Conservation (phyloP, 305 asterid genomes). For the Withania somnifera region DNA sequence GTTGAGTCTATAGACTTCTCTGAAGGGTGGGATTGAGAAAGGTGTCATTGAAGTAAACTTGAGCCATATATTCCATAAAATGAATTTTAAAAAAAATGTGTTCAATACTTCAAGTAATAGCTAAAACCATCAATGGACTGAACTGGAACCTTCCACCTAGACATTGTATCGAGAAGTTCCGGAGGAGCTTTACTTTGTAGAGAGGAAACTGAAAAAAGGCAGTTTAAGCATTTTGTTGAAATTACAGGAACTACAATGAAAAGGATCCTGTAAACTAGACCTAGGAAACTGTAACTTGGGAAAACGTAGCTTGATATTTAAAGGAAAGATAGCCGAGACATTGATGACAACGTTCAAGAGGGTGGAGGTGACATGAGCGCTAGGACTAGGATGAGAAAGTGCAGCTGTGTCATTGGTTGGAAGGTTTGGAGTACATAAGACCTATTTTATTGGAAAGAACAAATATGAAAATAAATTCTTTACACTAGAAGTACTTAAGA, state of each 20-base stretch:
- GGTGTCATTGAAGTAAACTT: background rate
- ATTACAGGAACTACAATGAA: background rate
- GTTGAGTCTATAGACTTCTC: background rate
- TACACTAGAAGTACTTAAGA: too few relatives aligned
- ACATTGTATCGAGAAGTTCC: background rate
- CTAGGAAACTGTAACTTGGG: background rate
- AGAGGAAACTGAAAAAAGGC: too few relatives aligned
- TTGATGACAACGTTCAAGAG: background rate
- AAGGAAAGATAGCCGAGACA: background rate
- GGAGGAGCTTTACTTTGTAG: background rate
- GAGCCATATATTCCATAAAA: background rate
- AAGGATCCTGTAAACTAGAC: background rate
- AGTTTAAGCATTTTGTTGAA: background rate
- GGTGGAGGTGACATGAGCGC: background rate
- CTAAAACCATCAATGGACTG: background rate
- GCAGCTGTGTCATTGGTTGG: background rate
- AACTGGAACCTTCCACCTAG: background rate
- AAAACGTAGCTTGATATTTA: background rate
- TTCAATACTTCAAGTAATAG: background rate
- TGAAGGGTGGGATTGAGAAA: background rate
- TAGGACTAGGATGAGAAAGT: background rate
- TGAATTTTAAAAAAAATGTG: background rate
- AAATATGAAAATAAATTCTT: too few relatives aligned
- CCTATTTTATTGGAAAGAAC: too few relatives aligned
- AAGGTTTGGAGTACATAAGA: too few relatives aligned